A percentile compares a stretch with the other conserved stretches of the same genome.
Evolutionary conservation across 371 early-diverging fungal genomes (phyloP).

Genomic region (Coemansia sp.): DNA sequence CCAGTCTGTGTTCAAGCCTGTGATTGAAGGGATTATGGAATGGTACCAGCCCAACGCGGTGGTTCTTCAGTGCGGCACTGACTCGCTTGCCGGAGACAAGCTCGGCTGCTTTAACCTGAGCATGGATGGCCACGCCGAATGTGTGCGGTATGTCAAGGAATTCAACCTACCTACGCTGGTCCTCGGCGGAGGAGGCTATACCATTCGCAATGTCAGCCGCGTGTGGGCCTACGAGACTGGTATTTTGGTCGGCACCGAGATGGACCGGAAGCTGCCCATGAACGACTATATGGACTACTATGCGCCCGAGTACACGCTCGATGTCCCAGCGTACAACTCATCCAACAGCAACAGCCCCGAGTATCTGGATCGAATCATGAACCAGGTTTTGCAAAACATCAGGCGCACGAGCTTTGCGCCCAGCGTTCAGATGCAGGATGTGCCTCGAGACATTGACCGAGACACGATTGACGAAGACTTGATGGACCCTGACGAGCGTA

Average conservation of each 20-base stretch:
- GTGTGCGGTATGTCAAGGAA: slow-evolving; percentile 89
- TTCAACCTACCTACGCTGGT: slow-evolving; percentile 93
- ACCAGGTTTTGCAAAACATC: slow-evolving; percentile 51
- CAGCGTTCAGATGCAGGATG: slow-evolving; percentile 55
- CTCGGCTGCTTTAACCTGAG: slow-evolving; percentile 99
- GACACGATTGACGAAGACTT: slow-evolving; percentile 47
- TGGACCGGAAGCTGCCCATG: slow-evolving; percentile 81
- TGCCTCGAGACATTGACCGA: slow-evolving; percentile 48
- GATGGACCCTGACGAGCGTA: slow-evolving; percentile 49
- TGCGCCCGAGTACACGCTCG: slow-evolving; percentile 92
- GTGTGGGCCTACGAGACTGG: slow-evolving; percentile 99
- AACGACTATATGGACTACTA: slow-evolving; percentile 96
- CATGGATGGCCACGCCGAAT: slow-evolving; percentile 83
- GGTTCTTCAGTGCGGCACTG: slow-evolving; percentile 99
- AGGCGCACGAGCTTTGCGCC: slow-evolving; percentile 52
- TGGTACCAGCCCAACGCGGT: slow-evolving; percentile 95
- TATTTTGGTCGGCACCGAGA: slow-evolving; percentile 77
- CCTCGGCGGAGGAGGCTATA: slow-evolving; percentile 99
- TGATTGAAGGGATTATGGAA: slow-evolving; percentile 88
- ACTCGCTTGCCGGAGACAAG: slow-evolving; percentile 97
- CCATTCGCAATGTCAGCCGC: slow-evolving; percentile 96
- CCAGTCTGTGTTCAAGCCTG: slow-evolving; percentile 85
- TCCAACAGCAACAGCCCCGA: slow-evolving; percentile 90
- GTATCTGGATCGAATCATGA: slow-evolving; percentile 79
- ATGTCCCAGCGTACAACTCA: slow-evolving; percentile 94